Evolutionary conservation across 2,329 filamentous ascomycete species (phyloP).

Genomic region (Taxawa tesnikishii): DNA sequence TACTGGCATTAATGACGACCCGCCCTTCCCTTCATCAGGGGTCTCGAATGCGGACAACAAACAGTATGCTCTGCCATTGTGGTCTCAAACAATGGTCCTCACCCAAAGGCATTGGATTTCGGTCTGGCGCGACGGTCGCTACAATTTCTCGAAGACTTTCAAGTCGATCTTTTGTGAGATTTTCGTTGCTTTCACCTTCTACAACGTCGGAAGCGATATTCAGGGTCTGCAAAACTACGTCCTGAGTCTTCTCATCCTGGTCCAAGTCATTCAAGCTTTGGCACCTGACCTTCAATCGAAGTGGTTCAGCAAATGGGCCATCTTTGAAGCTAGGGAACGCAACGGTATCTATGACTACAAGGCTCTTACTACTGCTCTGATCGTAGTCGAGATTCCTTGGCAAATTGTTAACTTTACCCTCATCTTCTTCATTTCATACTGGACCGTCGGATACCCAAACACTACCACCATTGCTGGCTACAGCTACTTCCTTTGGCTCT

Average conservation of each 20-base stretch:
- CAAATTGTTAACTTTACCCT: conserved; percentile 46
- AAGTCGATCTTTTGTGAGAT: conserved; percentile 40
- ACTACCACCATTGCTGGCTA: conserved; percentile 37
- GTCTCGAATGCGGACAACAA: not conserved
- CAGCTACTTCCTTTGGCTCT: conserved; percentile 3
- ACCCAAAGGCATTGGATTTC: conserved; percentile 5
- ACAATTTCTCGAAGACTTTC: conserved; percentile 6
- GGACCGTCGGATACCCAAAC: conserved; percentile 44
- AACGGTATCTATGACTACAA: conserved; percentile 49
- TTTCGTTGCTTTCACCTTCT: conserved; percentile 31
- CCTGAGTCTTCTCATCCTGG: conserved; percentile 4
- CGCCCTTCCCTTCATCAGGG: not conserved
- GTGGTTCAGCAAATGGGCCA: conserved; percentile 40
- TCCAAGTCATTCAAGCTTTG: conserved; percentile 3
- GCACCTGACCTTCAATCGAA: conserved; percentile 22
- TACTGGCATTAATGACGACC: conserved; percentile 2
- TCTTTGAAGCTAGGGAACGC: conserved; percentile 49
- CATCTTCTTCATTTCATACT: conserved; percentile 54
- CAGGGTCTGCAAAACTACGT: conserved; percentile 20
- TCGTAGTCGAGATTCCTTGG: conserved; percentile 56
- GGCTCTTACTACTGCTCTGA: conserved; percentile 55
- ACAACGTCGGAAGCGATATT: conserved; percentile 16
- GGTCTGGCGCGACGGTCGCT: conserved; percentile 6
- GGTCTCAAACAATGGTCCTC: conserved; percentile 4
- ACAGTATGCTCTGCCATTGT: conserved; percentile 4